Evolutionary conservation across 768 basidiomycete species (phyloP), one percentile per base, ranked within the genome.

Genomic region (Heimioporus sp.): DNA sequence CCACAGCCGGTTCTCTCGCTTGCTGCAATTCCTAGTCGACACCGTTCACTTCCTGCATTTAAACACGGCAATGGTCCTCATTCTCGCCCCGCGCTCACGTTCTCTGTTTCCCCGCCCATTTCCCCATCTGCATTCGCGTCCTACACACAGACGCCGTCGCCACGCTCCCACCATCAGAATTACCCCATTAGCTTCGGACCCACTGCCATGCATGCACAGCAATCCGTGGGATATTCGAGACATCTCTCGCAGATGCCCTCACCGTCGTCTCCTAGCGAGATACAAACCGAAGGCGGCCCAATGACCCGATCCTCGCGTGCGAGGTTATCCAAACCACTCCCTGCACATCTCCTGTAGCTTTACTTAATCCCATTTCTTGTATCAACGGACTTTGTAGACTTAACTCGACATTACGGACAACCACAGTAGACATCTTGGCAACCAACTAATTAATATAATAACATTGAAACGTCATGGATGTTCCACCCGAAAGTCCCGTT

Each of bases 21-120:
- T 46, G 31, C 48, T 10, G 15, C 46, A 5, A 17, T 42, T 13
- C 41, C 53, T 37, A 58, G 13, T 42, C 61, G 66, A 17, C 64
- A 60, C 32, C 43, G 28, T 17, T 64, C 66, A 10, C 60, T 68
- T 45, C 66, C 66, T 36, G 55, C 58, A 34, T 52, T 54, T 35
- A 53, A 47, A 43, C 59, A 63, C 5, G 48, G 40, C 20, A 24
- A 36, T 12, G 38, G 11, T 2, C 13, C 56, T n/a, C 28, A 24
- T 15, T 43, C 43, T 24, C 54, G 6, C 0, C 48, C 52, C 28
- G 15, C 43, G 16, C 47, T 52, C 24, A 39, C 46, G 5, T 10
- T 54, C n/a, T 49, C 56, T n/a, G 45, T 38, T 2, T 38, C 56
- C 16, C 41, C 11, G 24, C 43, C 56, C 38, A 21, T 40, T 10